Evolutionary conservation across 2,329 filamentous ascomycete genomes (phyloP).

Genomic region (Parasarocladium wereldwijsianum): DNA sequence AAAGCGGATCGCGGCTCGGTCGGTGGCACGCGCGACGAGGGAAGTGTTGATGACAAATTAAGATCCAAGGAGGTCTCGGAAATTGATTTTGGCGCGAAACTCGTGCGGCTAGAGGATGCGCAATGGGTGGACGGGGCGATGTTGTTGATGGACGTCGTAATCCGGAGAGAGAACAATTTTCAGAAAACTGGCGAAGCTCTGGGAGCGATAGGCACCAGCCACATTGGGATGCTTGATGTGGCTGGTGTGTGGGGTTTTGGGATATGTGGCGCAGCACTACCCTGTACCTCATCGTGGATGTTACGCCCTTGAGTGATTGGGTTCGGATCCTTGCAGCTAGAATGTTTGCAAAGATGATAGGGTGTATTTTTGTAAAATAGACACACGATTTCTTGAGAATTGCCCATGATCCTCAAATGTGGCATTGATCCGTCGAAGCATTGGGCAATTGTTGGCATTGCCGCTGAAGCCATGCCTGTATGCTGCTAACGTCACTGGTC

Average conservation of each 20-base stretch:
- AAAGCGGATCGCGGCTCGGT: neutral
- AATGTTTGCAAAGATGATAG: too few relatives aligned
- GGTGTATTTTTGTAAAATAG: too few relatives aligned
- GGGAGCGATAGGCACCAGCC: constrained; percentile 1
- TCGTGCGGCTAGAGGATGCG: constrained; percentile 3
- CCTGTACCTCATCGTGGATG: too few relatives aligned
- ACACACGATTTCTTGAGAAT: too few relatives aligned
- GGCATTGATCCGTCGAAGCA: too few relatives aligned
- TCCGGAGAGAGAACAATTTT: constrained; percentile 4
- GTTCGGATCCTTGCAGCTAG: too few relatives aligned
- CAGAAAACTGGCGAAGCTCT: constrained; percentile 2
- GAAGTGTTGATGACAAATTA: neutral
- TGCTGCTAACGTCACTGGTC: too few relatives aligned
- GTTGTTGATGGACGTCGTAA: neutral
- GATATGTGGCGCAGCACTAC: too few relatives aligned
- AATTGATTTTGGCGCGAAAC: constrained; percentile 1
- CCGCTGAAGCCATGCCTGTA: too few relatives aligned
- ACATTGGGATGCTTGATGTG: neutral
- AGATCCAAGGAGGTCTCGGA: neutral
- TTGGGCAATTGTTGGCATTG: too few relatives aligned
- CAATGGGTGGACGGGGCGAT: constrained; percentile 3
- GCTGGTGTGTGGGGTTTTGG: neutral
- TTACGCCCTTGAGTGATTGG: too few relatives aligned
- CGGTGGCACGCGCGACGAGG: neutral
- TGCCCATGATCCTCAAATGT: too few relatives aligned